Evolutionary conservation across 768 basidiomycete genomes (phyloP), one percentile per base, ranked within the genome.

Genomic region (Tricholoma saponaceum): DNA sequence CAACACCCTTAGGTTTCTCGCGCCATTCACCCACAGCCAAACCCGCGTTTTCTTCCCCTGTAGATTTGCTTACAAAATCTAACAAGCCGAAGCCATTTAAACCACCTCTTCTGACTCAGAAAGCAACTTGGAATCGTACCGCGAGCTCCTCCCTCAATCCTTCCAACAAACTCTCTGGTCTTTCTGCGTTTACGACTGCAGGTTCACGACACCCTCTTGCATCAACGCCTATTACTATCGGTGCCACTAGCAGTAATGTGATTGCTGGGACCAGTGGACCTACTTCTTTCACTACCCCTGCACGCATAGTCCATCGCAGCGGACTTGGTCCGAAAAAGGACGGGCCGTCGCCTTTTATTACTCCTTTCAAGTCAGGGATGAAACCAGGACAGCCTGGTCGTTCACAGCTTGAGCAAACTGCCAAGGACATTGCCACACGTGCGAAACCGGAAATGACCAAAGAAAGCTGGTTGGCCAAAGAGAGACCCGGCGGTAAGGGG

Each of bases 331-430:
- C 59, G 23, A 63, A 55, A 46, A 69, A 68, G 51, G 67, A 59
- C 28, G 68, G 69, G 5, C 70, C 76, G 32, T 70, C 74, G 9
- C 74, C 74, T n/a, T 87, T 87, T 58, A 69, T 79, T 6, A 87
- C 85, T 1, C 86, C 86, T 0, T 88, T 89, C 67, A 89, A 87
- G 63, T 54, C 69, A 5, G 80, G 79, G 25, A 73, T 80, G 72
- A 73, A 71, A 59, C 79, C 80, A 47, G 74, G 73, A 35, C 74
- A 79, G 60, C 68, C 72, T 47, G 78, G 76, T 20, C 68, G 70
- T 49, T 53, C 63, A 7, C 63, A 62, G 51, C 69, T 74, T 37
- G 58, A 66, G 52, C 63, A 65, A 41, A 55, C 64, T 39, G 30
- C 54, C 16, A 73, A 59, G 60, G 55, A 26, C 60, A 52, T 52